Evolutionary conservation across 1,139 yeast species (phyloP), one percentile per base, ranked within the genome.

Genomic region (Yamadazyma triangularis): DNA sequence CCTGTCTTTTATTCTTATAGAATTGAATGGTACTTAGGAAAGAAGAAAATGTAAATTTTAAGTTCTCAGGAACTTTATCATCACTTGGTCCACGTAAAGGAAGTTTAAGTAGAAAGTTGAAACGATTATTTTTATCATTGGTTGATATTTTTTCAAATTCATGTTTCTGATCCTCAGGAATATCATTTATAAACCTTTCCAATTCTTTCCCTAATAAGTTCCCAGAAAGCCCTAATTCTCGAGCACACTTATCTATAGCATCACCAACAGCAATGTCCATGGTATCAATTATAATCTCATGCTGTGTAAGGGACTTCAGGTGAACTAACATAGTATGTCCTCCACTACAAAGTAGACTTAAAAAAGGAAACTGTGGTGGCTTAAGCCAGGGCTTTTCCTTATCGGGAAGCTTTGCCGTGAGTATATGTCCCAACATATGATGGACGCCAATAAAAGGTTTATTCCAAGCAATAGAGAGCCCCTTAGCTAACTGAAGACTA

Each of bases 201-300:
- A 88, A 56, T 41, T 83, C 95, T 42, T 73, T 80, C 1, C 96
- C 98, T 27, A 89, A 70, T 85, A 88, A 84, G 40, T 78, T 79
- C 0, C 96, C 96, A 22, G 53, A 54, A 25, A 89, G 56, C 0
- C 96, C 96, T 29, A 93, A 51, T 40, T 79, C 87, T 35, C 96
- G 66, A 0, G 96, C 95, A 54, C 95, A 87, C 55, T 91, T 89
- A 55, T 91, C 99, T 15, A 91, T 58, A 1, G 95, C 83, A 53
- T 91, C 96, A 0, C 98, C 99, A 4, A 84, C 83, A 0, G 98
- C 96, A 16, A 88, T 85, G 50, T 91, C 98, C 18, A 77, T 60
- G 0, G 95, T 84, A 46, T 88, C 73, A 8, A 83, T 77, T 4
- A 93, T 48, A 2, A 91, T 73, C 37, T 76, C 77, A 56, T 91